A percentile compares a stretch with the other conserved stretches of the same genome.
Conservation (phyloP, 2,329 filamentous ascomycete genomes). For the Fonsecaea erecta region DNA sequence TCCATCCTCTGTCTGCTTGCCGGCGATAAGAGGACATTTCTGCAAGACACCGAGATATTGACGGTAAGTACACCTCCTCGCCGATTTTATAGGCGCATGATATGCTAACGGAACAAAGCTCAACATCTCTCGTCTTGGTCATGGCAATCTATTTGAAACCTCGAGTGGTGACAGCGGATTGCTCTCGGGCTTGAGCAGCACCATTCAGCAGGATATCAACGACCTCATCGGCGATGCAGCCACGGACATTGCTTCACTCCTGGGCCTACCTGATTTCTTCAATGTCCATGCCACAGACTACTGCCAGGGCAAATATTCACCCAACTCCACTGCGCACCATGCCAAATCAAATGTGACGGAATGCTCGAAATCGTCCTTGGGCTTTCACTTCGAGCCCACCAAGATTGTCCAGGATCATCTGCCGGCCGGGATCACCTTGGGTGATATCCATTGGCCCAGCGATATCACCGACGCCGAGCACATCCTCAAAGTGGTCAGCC, state of each 20-base stretch:
- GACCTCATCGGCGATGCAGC: slow-evolving; percentile 44
- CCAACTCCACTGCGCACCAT: slow-evolving; percentile 42
- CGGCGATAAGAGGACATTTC: slow-evolving; percentile 60
- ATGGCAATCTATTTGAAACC: slow-evolving; percentile 41
- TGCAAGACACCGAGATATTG: slow-evolving; percentile 62
- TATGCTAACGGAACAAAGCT: slow-evolving; percentile 47
- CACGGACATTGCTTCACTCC: slow-evolving; percentile 49
- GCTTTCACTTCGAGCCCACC: slow-evolving; percentile 63
- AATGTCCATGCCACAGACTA: slow-evolving; percentile 64
- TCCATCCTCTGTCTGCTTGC: slow-evolving; percentile 66
- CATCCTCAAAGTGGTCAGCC: slow-evolving; percentile 55
- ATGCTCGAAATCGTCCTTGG: slow-evolving; percentile 59
- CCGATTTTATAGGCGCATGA: background rate
- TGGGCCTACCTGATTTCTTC: slow-evolving; percentile 66
- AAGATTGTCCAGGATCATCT: slow-evolving; percentile 56
- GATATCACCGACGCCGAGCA: slow-evolving; percentile 60
- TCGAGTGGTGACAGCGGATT: slow-evolving; percentile 42
- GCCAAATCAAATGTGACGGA: slow-evolving; percentile 58
- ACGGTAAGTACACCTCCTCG: slow-evolving; percentile 50
- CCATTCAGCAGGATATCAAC: slow-evolving; percentile 50
- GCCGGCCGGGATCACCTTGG: slow-evolving; percentile 54
- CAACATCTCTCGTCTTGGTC: slow-evolving; percentile 62
- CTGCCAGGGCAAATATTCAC: slow-evolving; percentile 55
- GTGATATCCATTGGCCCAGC: slow-evolving; percentile 61
- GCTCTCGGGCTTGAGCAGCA: slow-evolving; percentile 44